These are phyloP conservation scores for Zymoseptoria ardabiliae DNA, from an alignment of 2,329 filamentous ascomycete genomes.

Conservation along the genomic window DNA sequence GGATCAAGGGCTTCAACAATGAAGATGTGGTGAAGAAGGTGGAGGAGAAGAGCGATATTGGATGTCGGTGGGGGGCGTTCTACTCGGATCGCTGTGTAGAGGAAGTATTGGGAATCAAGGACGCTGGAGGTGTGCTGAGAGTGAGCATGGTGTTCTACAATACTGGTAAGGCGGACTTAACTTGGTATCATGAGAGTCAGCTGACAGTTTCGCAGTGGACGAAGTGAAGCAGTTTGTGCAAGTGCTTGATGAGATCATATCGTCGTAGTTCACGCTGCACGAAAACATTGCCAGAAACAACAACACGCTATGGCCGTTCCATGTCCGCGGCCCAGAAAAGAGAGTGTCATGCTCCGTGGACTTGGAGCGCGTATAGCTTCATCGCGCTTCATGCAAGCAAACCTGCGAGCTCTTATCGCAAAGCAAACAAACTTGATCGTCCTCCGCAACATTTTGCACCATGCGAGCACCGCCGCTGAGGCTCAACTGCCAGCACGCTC, in stretches of 20 bases:
- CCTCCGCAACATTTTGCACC: too few species aligned
- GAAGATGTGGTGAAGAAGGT: conserved; percentile 55
- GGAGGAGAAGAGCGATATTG: conserved; percentile 52
- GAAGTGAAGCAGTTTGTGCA: conserved; percentile 49
- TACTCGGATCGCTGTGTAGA: conserved; percentile 58
- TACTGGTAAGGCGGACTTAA: conserved; percentile 44
- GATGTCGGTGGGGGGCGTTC: conserved; percentile 61
- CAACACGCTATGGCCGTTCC: too few species aligned
- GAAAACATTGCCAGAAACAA: not conserved
- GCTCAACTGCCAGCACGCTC: too few species aligned
- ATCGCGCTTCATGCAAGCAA: too few species aligned
- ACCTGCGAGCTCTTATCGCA: too few species aligned
- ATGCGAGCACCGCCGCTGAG: too few species aligned
- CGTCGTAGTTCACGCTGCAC: not conserved
- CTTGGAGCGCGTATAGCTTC: too few species aligned
- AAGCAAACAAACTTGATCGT: too few species aligned
- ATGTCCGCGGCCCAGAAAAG: too few species aligned
- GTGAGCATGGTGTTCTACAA: conserved; percentile 72
- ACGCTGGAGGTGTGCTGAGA: conserved; percentile 56
- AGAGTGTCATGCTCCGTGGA: too few species aligned
- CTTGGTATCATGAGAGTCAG: not conserved
- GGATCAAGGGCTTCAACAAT: conserved; percentile 50
- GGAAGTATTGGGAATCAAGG: conserved; percentile 50
- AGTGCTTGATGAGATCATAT: conserved; percentile 43
- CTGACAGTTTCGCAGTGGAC: conserved; percentile 37